Evolutionary conservation across 2,329 filamentous ascomycete genomes (phyloP).

Genomic region (Tolypocladium ophioglossoides): DNA sequence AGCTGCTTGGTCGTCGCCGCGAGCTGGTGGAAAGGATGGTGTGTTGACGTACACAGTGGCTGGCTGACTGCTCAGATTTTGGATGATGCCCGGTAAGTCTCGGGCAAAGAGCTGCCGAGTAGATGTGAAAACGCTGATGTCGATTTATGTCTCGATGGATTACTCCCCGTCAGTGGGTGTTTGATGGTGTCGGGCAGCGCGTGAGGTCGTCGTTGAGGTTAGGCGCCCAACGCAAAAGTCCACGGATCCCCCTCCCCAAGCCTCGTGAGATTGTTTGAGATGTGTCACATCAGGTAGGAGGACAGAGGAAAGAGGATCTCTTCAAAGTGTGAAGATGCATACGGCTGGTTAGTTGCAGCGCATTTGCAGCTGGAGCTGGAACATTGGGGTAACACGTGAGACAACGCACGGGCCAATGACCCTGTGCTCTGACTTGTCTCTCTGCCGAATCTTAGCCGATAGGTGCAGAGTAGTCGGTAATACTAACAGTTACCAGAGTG

Average conservation of each 20-base stretch:
- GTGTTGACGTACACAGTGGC: neutral
- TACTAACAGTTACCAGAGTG: neutral
- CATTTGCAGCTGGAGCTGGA: constrained; percentile 5
- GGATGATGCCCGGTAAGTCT: neutral
- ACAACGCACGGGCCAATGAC: constrained; percentile 11
- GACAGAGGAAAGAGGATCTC: neutral
- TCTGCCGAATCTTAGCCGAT: neutral
- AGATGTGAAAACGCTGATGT: neutral
- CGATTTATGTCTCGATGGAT: neutral
- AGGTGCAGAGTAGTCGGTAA: neutral
- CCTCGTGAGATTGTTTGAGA: constrained; percentile 7
- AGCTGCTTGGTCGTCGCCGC: neutral
- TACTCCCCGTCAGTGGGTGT: neutral
- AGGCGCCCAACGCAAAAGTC: neutral
- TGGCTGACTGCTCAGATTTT: neutral
- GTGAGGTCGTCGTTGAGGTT: neutral
- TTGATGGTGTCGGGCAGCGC: neutral
- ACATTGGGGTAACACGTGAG: constrained; percentile 11
- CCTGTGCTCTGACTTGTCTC: neutral
- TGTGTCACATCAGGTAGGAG: constrained; percentile 9
- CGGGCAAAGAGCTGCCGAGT: neutral
- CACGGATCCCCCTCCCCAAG: constrained; percentile 14
- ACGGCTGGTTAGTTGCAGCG: constrained; percentile 1
- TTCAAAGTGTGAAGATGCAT: neutral
- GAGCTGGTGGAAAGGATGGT: neutral